A percentile compares a stretch with the other conserved stretches of the same genome.
Conservation (phyloP, 192 early-diverging fungal genomes). For the Mortierella antarctica region DNA sequence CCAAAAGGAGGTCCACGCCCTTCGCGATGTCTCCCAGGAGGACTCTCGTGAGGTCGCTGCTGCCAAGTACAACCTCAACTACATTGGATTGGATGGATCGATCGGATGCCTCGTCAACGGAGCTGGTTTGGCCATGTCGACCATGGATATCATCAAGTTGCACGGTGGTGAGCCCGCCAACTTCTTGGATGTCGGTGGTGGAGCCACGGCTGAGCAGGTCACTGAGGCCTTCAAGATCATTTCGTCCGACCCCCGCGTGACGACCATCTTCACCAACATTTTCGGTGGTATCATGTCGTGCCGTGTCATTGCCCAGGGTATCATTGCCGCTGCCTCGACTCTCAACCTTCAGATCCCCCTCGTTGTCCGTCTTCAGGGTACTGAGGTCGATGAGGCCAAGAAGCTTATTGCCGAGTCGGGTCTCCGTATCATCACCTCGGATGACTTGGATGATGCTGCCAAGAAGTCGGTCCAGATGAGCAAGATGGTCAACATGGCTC, state of each 20-base stretch:
- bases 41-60: constrained; percentile 98
- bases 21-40: constrained; percentile 97
- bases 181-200: constrained; percentile 99
- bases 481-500: constrained; percentile 84
- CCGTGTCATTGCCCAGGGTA: constrained; percentile 98
- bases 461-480: constrained; percentile 84
- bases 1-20: constrained; percentile 88
- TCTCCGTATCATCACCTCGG: constrained; percentile 91
- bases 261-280: constrained; percentile 98
- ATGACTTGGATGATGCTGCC: constrained; percentile 97
- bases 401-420: constrained; percentile 93
- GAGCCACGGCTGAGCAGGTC: constrained; percentile 95
- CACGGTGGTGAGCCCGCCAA: constrained; percentile 99
- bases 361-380: constrained; percentile 96
- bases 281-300: constrained; percentile 99
- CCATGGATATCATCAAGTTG: constrained; percentile 99
- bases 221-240: constrained; percentile 99
- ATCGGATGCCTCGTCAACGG: constrained; percentile 99
- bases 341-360: constrained; percentile 93
- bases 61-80: constrained; percentile 98
- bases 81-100: constrained; percentile 98
- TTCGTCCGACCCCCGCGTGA: constrained; percentile 94
- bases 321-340: constrained; percentile 94
- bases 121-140: constrained; percentile 99
- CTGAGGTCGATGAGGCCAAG: constrained; percentile 91